Conservation (phyloP, 2,329 filamentous ascomycete genomes). For the Colletotrichum gloeosporioides region DNA sequence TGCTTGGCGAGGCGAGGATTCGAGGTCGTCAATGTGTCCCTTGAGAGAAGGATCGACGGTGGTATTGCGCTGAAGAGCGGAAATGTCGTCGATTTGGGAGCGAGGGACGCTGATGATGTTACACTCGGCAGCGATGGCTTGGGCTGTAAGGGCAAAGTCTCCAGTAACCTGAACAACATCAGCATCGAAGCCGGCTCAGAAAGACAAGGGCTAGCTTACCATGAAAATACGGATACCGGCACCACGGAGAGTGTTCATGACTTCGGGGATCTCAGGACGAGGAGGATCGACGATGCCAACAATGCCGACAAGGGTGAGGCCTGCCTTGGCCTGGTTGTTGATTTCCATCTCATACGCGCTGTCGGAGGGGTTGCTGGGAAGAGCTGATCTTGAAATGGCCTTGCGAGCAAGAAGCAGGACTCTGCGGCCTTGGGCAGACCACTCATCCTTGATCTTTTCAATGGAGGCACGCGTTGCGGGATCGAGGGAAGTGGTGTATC, state of each 20-base stretch:
- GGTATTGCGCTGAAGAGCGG: constrained; percentile 50
- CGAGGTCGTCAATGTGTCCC: constrained; percentile 11
- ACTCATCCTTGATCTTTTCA: constrained; percentile 68
- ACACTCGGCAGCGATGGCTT: constrained; percentile 74
- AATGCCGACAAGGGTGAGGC: constrained; percentile 74
- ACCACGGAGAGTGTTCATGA: constrained; percentile 68
- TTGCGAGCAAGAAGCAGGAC: constrained; percentile 73
- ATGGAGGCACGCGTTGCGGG: constrained; percentile 48
- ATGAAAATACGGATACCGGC: constrained; percentile 81
- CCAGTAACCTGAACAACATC: constrained; percentile 63
- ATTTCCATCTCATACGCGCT: constrained; percentile 60
- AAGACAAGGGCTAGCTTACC: constrained; percentile 46
- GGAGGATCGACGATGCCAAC: constrained; percentile 82
- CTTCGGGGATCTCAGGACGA: constrained; percentile 72
- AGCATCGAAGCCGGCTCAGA: not conserved
- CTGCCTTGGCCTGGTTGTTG: constrained; percentile 56
- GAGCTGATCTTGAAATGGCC: constrained; percentile 42
- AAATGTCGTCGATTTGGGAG: constrained; percentile 56
- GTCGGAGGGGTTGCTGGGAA: constrained; percentile 3
- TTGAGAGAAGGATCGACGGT: constrained; percentile 22
- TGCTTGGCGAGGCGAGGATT: constrained; percentile 41
- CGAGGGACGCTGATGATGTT: constrained; percentile 68
- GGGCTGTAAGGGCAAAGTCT: constrained; percentile 77
- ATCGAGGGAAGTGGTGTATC: constrained; percentile 56
- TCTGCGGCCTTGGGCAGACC: constrained; percentile 72